A percentile compares a stretch with the other conserved stretches of the same genome.
Conservation (phyloP, 805 yeast species). For the Candida railenensis region DNA sequence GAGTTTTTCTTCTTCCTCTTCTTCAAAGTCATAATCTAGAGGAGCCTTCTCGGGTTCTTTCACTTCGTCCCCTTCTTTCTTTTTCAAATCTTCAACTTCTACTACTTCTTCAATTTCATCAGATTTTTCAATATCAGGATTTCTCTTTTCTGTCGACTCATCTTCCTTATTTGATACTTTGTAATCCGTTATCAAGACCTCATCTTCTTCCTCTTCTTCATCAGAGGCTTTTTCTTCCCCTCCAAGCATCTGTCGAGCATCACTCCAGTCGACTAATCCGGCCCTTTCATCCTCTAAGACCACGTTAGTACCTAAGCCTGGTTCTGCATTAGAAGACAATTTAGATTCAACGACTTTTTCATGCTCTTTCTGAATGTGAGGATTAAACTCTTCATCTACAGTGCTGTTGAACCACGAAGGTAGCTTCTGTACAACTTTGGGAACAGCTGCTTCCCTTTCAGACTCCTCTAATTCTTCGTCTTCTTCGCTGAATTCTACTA, state of each 20-base stretch:
- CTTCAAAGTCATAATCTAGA: slow-evolving; percentile 67
- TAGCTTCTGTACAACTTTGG: neutral
- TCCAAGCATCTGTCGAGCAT: slow-evolving; percentile 35
- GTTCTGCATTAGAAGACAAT: neutral
- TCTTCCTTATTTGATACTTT: slow-evolving; percentile 3
- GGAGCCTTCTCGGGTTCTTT: slow-evolving; percentile 14
- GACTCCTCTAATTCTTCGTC: neutral
- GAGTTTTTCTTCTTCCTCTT: slow-evolving; percentile 73
- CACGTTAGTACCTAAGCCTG: neutral
- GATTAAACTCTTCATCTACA: neutral
- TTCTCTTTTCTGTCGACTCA: neutral
- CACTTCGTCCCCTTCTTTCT: slow-evolving; percentile 1
- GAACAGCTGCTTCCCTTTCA: slow-evolving; percentile 4
- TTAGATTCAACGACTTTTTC: neutral
- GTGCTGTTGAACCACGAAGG: neutral
- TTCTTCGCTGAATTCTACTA: neutral
- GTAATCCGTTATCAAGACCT: slow-evolving; percentile 7
- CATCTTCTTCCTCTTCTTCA: slow-evolving; percentile 9
- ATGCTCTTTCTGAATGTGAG: neutral
- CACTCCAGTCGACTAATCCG: slow-evolving; percentile 53
- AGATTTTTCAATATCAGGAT: slow-evolving; percentile 2
- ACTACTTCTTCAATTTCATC: slow-evolving; percentile 5
- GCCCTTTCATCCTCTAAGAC: slow-evolving; percentile 42
- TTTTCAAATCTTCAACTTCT: slow-evolving; percentile 8
- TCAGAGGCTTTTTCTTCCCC: slow-evolving; percentile 11